phyloP scores from a whole-genome alignment of 148 eudicot genomes.

The Rhododendron simsii region DNA sequence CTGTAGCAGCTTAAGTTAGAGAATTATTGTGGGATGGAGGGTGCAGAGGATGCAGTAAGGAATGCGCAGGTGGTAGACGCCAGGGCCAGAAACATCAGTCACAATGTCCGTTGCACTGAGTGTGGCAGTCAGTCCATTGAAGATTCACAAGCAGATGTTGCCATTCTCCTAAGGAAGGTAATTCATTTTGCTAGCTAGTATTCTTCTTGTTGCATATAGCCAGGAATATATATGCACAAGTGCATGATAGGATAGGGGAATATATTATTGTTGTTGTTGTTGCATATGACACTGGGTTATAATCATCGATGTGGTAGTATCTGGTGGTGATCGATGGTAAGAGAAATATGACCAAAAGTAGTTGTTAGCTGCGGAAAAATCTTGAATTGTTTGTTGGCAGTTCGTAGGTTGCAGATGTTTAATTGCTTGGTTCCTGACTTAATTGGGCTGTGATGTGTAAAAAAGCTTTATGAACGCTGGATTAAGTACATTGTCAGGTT shows the following conservation, averaged over 20 bases:
- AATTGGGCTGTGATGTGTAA: background rate
- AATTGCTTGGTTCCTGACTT: background rate
- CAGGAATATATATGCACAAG: background rate
- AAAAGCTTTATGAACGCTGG: background rate
- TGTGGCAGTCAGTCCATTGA: conserved; percentile 99
- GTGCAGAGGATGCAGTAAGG: conserved; percentile 50
- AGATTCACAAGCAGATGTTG: conserved; percentile 95
- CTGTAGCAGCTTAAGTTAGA: background rate
- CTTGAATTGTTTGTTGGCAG: background rate
- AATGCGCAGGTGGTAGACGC: conserved; percentile 68
- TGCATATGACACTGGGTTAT: background rate
- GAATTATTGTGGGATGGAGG: conserved; percentile 32
- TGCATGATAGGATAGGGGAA: background rate
- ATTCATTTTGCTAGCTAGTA: background rate
- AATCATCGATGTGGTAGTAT: background rate
- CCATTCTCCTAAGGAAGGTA: conserved; percentile 89
- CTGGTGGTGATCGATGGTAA: background rate
- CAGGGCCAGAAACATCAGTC: conserved; percentile 85
- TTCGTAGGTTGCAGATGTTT: background rate
- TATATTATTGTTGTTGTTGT: background rate
- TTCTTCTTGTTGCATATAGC: background rate
- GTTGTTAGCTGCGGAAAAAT: background rate
- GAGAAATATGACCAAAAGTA: background rate
- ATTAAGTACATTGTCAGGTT: background rate
- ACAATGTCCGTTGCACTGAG: conserved; percentile 89